Base-by-base conservation (phyloP, 352 stramenopile genomes). In the Bremia lactucae region DNA sequence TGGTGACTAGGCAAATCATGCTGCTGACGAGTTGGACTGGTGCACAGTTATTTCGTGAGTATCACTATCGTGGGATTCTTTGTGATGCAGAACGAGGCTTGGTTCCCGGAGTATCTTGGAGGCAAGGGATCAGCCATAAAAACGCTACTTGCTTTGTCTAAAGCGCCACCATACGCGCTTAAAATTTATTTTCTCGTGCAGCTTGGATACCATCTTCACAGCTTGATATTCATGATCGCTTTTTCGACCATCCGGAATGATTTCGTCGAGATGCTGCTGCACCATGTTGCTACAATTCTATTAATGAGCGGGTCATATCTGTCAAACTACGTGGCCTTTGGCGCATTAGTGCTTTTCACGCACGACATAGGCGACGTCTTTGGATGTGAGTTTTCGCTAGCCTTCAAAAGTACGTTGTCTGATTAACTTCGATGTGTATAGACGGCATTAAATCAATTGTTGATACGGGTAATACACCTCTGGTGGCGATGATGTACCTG, bases 201-300 rank as follows among this genome's bases (percentile, higher is more conserved):
- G 38, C 53, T 80, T 16, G 68, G 68, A 16, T 80, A 80, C 39
- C 68, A 80, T 55, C 55, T 59, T 35, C 68, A 80, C 31, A 76
- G 64, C 35, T 35, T 80, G 3, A 19, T 80, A 6, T 80, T 62
- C 52, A 75, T 80, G 68, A 35, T 76, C 23, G 45, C 76, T 29
- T 59, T 80, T 38, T 75, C 68, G 19, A 61, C 68, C 21, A 73
- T 76, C 29, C 64, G 68, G 8, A 76, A 71, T 54, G 68, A 80
- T 52, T 80, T 80, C 47, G 56, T 76, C 22, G 68, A 75, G 41
- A 80, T 75, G 64, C 26, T 73, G 34, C 26, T 80, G 29, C 68
- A 80, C 25, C 68, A 80, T 43, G 55, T 80, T 34, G 64, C 65
- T 25, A 80, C 68, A 15, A 72, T 80, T 19, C 58, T 80, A 33